These are phyloP conservation scores for Zelopaecilomyces penicillatus DNA, from an alignment of 2,329 filamentous ascomycete species.

Conservation along the genomic window DNA sequence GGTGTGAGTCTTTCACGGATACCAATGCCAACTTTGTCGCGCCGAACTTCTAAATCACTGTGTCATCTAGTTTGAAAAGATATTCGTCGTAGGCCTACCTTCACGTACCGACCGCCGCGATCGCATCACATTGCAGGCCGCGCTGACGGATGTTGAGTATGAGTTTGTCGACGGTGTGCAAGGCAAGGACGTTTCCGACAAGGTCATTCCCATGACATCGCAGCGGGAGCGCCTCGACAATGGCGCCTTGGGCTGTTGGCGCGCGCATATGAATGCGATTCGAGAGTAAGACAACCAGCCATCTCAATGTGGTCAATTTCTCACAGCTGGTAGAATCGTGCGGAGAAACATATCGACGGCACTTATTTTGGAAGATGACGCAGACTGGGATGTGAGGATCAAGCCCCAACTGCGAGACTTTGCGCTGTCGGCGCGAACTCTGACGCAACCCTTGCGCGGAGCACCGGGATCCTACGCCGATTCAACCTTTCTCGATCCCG, in stretches of 20 bases:
- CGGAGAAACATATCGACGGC: constrained; percentile 37
- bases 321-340: constrained; percentile 26
- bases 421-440: constrained; percentile 26
- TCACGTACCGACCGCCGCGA: constrained; percentile 43
- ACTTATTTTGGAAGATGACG: constrained; percentile 48
- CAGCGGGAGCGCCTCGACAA: constrained; percentile 22
- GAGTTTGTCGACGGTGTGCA: constrained; percentile 39
- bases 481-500: constrained; percentile 14
- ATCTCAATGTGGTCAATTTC: background rate
- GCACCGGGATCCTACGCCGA: constrained; percentile 14
- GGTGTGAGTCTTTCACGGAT: background rate
- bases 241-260: constrained; percentile 26
- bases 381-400: constrained; percentile 48
- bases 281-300: constrained; percentile 17
- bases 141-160: constrained; percentile 35
- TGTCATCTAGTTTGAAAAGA: constrained; percentile 37
- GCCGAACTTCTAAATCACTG: background rate
- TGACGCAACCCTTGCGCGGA: constrained; percentile 22
- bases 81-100: constrained; percentile 45
- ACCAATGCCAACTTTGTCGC: background rate
- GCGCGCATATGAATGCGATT: constrained; percentile 31
- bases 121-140: constrained; percentile 38
- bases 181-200: constrained; percentile 28
- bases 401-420: constrained; percentile 38
- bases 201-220: constrained; percentile 24